Evolutionary conservation across 2,329 filamentous ascomycete species (phyloP), one percentile per base, ranked within the genome.

Genomic region (Ramichloridium luteum): DNA sequence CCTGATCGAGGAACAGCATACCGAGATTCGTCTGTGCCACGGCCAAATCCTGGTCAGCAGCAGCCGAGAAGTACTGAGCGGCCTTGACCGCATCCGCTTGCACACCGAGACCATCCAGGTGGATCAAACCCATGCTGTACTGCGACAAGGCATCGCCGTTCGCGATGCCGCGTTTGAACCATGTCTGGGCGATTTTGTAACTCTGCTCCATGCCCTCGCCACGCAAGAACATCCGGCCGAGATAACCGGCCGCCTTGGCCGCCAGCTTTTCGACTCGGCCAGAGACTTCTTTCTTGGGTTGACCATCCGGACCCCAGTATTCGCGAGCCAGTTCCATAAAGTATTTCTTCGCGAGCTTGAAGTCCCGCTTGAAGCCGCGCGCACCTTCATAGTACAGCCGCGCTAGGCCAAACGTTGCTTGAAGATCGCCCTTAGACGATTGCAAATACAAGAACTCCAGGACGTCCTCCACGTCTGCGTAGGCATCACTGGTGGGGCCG

Each of bases 371-470:
- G 25, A 93, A 64, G 1, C 74, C 76, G 34, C 80, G 70, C 34
- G 83, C 76, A 1, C 86, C 86, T 36, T 94, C 86, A 49, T 93
- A 93, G 53, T 92, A 81, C 39, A 93, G 72, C 42, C 83, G 76
- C 3, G 82, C 86, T 1, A 94, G 64, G 39, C 81, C 86, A 48
- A 86, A 85, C 0, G 83, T 88, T 1, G 86, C 83, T 52, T 82
- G 85, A 34, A 83, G 72, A 49, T 93, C 84, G 8, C 86, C 85
- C 53, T 93, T 93, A 38, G 86, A 75, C 4, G 84, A 84, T 68
- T 93, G 79, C 25, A 93, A 67, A 47, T 93, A 83, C 43, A 93
- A 65, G 47, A 93, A 98, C 53, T 98, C 90, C 37, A 98, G 74
- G 11, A 96, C 80, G 55, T 98, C 88, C 47, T 93, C 85, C 36